Conservation (phyloP, 1,284 basidiomycete genomes). For the Ustilago tritici region DNA sequence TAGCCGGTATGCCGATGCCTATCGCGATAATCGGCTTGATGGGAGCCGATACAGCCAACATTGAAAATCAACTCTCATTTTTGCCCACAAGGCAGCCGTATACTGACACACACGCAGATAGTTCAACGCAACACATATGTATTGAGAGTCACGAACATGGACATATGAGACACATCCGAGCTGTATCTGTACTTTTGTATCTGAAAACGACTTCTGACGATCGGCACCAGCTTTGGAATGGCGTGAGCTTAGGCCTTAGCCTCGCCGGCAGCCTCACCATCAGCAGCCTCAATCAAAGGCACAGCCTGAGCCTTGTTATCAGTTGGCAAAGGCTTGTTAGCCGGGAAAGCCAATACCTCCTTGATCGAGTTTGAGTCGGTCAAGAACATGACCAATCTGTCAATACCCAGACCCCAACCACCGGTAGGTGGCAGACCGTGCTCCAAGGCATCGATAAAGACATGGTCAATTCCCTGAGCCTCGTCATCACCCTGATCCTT, state of each 20-base stretch:
- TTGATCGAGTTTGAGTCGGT: slow-evolving; percentile 77
- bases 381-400: slow-evolving; percentile 60
- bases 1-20: too few relatives aligned
- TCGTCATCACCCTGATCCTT: slow-evolving; percentile 98
- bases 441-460: slow-evolving; percentile 79
- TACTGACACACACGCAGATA: too few relatives aligned
- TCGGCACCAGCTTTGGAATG: neutral
- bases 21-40: too few relatives aligned
- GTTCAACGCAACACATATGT: neutral
- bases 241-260: slow-evolving; percentile 10
- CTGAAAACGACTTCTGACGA: too few relatives aligned
- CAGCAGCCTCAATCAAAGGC: slow-evolving; percentile 31
- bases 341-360: slow-evolving; percentile 88
- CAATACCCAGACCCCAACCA: slow-evolving; percentile 73
- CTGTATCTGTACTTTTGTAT: too few relatives aligned
- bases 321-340: slow-evolving; percentile 79
- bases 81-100: neutral
- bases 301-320: slow-evolving; percentile 47
- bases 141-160: neutral
- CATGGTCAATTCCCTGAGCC: slow-evolving; percentile 88
- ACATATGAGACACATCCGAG: neutral
- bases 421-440: slow-evolving; percentile 97
- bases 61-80: neutral
- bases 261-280: slow-evolving; percentile 20
- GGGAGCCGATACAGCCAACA: neutral